A percentile compares a stretch with the other conserved stretches of the same genome.
Conservation (phyloP, 169 alveolate species). For the Plasmodium fragile region DNA sequence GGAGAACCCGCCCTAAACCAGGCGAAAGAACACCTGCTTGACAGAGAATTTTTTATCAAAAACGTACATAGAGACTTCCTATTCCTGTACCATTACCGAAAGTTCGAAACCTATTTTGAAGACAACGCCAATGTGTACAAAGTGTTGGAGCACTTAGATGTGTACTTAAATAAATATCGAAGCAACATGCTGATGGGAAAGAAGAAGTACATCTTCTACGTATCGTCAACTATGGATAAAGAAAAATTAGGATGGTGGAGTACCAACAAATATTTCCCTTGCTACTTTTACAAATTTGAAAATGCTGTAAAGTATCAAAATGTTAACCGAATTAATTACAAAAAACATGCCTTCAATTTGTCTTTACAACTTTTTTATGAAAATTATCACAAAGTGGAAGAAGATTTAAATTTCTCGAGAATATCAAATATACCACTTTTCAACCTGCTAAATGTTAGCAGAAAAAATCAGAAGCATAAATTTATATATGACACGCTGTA, state of each 20-base stretch:
- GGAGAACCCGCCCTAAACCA: neutral
- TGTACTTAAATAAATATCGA: constrained; percentile 64
- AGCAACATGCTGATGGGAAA: constrained; percentile 30
- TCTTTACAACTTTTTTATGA: constrained; percentile 79
- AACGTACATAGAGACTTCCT: constrained; percentile 31
- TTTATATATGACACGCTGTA: constrained; percentile 82
- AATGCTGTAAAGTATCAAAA: constrained; percentile 76
- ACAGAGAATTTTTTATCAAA: constrained; percentile 43
- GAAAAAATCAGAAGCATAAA: constrained; percentile 77
- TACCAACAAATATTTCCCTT: constrained; percentile 77
- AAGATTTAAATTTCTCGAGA: constrained; percentile 79
- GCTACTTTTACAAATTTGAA: constrained; percentile 75
- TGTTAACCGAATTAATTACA: constrained; percentile 28
- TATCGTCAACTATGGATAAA: constrained; percentile 38
- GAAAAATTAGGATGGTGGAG: constrained; percentile 83
- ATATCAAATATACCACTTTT: constrained; percentile 81
- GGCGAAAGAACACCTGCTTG: neutral
- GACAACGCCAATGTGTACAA: constrained; percentile 50
- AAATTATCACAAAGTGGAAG: constrained; percentile 78
- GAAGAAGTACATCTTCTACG: constrained; percentile 44
- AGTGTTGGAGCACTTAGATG: constrained; percentile 49
- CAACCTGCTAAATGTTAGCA: constrained; percentile 72
- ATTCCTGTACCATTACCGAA: constrained; percentile 61
- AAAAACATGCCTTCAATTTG: constrained; percentile 73
- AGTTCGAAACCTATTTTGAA: constrained; percentile 55